Evolutionary conservation across 1,284 basidiomycete genomes (phyloP).

Genomic region (Ceratobasidium sp.): DNA sequence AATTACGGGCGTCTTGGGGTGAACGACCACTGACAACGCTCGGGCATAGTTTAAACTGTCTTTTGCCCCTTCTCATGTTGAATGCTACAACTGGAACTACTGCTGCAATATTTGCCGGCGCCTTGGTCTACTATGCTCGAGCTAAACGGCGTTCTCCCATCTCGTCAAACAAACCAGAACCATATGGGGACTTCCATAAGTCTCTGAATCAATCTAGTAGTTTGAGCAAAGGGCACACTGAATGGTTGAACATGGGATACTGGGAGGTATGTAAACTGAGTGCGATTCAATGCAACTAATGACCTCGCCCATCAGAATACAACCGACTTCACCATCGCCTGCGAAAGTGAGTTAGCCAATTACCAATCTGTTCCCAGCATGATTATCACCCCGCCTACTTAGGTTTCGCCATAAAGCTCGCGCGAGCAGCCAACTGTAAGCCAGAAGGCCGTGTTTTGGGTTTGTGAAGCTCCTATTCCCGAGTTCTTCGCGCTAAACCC

Average conservation of each 20-base stretch:
- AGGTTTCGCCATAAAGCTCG: constrained; percentile 68
- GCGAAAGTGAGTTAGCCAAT: constrained; percentile 60
- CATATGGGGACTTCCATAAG: constrained; percentile 29
- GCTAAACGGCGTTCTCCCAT: neutral
- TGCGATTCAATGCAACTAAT: constrained; percentile 16
- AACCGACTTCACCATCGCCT: constrained; percentile 66
- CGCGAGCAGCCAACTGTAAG: constrained; percentile 60
- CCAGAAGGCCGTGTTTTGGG: constrained; percentile 64
- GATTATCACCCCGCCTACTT: neutral
- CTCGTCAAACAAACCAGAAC: constrained; percentile 9
- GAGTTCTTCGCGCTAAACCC: constrained; percentile 15
- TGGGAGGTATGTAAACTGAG: constrained; percentile 62
- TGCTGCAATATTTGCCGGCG: neutral
- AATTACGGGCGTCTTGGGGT: neutral
- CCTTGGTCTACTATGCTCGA: constrained; percentile 2
- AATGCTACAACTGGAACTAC: neutral
- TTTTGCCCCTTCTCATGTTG: neutral
- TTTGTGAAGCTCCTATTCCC: constrained; percentile 52
- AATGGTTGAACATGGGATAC: constrained; percentile 76
- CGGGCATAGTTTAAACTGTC: neutral
- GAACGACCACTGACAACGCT: neutral
- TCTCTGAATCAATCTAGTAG: constrained; percentile 8
- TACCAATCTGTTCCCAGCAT: neutral
- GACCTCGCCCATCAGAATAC: constrained; percentile 57
- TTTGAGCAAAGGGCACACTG: constrained; percentile 55